Percentiles rank a stretch among this genome's conserved stretches.
Evolutionary conservation across 768 basidiomycete genomes (phyloP).

Genomic region (Xerocomellus intermedius): DNA sequence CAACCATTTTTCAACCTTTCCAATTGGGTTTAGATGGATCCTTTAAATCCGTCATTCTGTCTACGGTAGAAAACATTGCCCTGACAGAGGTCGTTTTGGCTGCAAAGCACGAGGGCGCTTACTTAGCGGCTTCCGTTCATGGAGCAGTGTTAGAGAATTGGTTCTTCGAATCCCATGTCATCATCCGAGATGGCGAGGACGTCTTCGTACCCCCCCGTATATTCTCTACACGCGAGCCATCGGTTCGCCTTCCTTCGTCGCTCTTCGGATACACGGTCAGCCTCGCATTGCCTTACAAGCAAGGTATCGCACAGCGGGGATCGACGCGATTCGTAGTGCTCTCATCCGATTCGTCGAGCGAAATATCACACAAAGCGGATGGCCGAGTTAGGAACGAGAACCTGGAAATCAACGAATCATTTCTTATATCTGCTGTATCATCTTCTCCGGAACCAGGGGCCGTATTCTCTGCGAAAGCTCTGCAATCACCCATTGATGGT

Average conservation of each 20-base stretch:
- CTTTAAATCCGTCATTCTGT: conserved; percentile 19
- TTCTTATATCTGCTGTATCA: conserved; percentile 56
- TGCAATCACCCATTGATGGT: conserved; percentile 34
- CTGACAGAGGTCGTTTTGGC: conserved; percentile 53
- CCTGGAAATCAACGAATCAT: conserved; percentile 72
- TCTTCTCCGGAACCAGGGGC: conserved; percentile 19
- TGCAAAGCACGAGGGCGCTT: conserved; percentile 51
- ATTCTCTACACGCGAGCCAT: conserved; percentile 17
- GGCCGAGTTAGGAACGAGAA: conserved; percentile 32
- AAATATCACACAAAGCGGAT: conserved; percentile 3
- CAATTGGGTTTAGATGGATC: conserved; percentile 2
- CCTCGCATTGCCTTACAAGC: conserved; percentile 68
- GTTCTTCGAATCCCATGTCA: conserved; percentile 40
- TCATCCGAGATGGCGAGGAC: conserved; percentile 53
- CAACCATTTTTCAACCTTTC: conserved; percentile 35
- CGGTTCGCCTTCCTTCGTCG: conserved; percentile 8
- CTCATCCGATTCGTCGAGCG: conserved; percentile 23
- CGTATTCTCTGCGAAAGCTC: conserved; percentile 30
- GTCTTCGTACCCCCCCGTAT: conserved; percentile 29
- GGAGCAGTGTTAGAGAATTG: conserved; percentile 40
- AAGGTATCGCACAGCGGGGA: conserved; percentile 55
- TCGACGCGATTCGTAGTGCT: conserved; percentile 55
- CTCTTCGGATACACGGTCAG: conserved; percentile 47
- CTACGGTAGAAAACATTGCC: conserved; percentile 29
- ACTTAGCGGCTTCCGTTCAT: conserved; percentile 38